These are phyloP conservation scores for Piromyces sp. DNA, from an alignment of 192 early-diverging fungal genomes.

Conservation along the genomic window DNA sequence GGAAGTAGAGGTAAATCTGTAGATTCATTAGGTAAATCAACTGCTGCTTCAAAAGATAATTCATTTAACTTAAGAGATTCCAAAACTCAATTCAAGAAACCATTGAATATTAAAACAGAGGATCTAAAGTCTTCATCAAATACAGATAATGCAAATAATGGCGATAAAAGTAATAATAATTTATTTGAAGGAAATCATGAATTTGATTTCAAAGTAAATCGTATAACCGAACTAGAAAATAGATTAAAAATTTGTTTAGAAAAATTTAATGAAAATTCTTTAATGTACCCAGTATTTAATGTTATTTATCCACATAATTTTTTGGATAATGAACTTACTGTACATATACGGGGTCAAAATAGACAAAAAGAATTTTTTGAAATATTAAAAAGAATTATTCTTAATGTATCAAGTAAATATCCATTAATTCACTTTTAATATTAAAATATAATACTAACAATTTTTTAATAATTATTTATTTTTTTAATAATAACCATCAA, in stretches of 20 bases:
- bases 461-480: too few species aligned
- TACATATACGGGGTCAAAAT: slow-evolving; percentile 7
- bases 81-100: background rate
- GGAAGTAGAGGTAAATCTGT: background rate
- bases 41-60: background rate
- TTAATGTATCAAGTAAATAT: slow-evolving; percentile 10
- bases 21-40: background rate
- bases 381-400: slow-evolving; percentile 12
- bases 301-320: background rate
- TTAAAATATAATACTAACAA: too few species aligned
- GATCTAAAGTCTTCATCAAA: background rate
- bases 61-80: background rate
- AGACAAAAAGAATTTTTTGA: slow-evolving; percentile 18
- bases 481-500: too few species aligned
- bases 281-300: background rate
- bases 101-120: background rate
- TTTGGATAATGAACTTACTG: background rate
- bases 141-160: background rate
- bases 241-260: background rate
- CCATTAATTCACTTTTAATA: too few species aligned
- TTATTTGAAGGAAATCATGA: background rate
- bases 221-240: background rate
- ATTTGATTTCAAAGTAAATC: background rate
- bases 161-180: background rate
- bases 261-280: background rate